Conservation (phyloP, 768 basidiomycete genomes). For the Agrocybe pediades region DNA sequence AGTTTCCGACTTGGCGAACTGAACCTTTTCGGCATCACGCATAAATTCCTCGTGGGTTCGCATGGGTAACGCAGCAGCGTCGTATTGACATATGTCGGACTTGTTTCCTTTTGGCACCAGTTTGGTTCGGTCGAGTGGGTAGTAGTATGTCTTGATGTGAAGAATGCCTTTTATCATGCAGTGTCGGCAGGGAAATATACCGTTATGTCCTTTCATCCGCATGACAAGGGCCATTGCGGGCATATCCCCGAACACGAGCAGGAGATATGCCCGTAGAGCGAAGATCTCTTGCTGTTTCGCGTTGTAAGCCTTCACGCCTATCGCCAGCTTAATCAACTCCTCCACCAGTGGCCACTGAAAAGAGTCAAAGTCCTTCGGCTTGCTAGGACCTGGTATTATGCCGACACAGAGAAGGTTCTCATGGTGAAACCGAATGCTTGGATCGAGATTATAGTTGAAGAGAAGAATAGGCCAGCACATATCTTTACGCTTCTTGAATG, state of each 20-base stretch:
- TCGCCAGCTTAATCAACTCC: constrained; percentile 31
- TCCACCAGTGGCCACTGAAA: constrained; percentile 38
- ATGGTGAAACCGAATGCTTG: constrained; percentile 32
- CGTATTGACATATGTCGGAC: constrained; percentile 14
- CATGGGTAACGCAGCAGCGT: constrained; percentile 34
- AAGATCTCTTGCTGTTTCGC: constrained; percentile 20
- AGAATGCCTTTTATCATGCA: constrained; percentile 31
- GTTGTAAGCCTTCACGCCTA: constrained; percentile 32
- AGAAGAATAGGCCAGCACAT: constrained; percentile 44
- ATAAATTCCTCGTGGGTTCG: constrained; percentile 31
- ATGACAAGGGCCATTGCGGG: constrained; percentile 30
- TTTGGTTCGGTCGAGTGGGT: constrained; percentile 32
- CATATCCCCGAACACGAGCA: constrained; percentile 34
- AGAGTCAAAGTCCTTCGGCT: constrained; percentile 37
- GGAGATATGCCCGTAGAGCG: constrained; percentile 27
- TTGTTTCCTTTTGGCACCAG: constrained; percentile 7
- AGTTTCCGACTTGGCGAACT: constrained; percentile 19
- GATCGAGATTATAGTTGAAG: constrained; percentile 44
- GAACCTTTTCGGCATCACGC: constrained; percentile 21
- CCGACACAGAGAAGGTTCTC: constrained; percentile 35
- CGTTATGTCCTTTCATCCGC: constrained; percentile 39
- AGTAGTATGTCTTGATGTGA: neutral
- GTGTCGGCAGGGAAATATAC: constrained; percentile 29
- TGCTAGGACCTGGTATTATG: constrained; percentile 43
- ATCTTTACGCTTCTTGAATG: constrained; percentile 31